Evolutionary conservation across 2,329 filamentous ascomycete species (phyloP).

Genomic region (Fusarium liriodendri): DNA sequence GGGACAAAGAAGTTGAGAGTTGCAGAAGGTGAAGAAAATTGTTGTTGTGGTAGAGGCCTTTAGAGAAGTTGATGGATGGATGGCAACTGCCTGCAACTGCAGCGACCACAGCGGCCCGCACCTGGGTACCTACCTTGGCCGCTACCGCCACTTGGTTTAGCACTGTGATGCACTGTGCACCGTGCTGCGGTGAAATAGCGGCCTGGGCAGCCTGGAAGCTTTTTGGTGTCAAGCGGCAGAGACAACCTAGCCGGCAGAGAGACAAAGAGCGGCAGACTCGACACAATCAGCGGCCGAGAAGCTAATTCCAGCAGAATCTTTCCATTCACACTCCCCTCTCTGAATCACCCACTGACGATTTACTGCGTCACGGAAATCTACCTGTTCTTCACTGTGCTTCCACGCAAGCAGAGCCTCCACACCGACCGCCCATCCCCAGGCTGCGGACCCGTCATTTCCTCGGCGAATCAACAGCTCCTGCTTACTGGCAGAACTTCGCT

Average conservation of each 20-base stretch:
- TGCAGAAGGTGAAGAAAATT: slow-evolving; percentile 6
- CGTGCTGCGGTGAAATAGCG: slow-evolving; percentile 6
- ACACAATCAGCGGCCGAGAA: background rate
- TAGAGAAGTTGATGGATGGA: background rate
- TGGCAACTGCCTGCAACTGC: slow-evolving; percentile 15
- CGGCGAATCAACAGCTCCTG: background rate
- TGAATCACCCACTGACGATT: slow-evolving; percentile 15
- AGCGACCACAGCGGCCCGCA: slow-evolving; percentile 13
- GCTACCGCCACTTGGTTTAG: slow-evolving; percentile 29
- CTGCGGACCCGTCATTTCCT: background rate
- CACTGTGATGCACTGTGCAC: slow-evolving; percentile 30
- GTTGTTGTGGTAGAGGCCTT: slow-evolving; percentile 18
- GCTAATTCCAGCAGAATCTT: background rate
- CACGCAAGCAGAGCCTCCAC: slow-evolving; percentile 14
- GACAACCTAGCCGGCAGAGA: background rate
- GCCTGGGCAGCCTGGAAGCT: background rate
- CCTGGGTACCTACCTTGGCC: slow-evolving; percentile 7
- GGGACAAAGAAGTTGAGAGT: slow-evolving; percentile 13
- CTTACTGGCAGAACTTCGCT: slow-evolving; percentile 29
- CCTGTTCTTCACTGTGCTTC: slow-evolving; percentile 11
- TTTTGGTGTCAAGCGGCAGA: background rate
- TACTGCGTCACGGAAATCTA: slow-evolving; percentile 3
- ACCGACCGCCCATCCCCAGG: slow-evolving; percentile 13
- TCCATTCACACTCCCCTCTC: background rate
- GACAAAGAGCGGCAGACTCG: background rate